A percentile compares a stretch with the other conserved stretches of the same genome.
Conservation (phyloP, 768 basidiomycete genomes). For the Agrocybe praecox region DNA sequence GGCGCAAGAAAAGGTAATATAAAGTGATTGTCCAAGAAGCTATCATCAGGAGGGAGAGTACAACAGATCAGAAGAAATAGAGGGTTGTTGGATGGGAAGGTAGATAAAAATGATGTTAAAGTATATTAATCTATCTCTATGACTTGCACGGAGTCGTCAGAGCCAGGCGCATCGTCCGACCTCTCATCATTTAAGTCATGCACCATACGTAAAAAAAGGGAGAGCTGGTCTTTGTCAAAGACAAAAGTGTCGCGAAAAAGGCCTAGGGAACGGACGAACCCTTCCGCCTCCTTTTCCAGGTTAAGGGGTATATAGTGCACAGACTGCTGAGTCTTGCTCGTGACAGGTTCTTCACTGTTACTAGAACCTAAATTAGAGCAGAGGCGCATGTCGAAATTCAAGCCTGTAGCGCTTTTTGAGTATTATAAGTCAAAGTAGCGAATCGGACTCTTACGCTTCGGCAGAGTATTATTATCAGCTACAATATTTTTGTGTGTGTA, state of each 20-base stretch:
- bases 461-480: conserved; percentile 21
- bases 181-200: conserved; percentile 49
- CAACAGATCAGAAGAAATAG: no score
- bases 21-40: no score
- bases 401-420: conserved; percentile 36
- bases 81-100: no score
- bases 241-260: conserved; percentile 69
- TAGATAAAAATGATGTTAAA: not conserved
- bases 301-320: conserved; percentile 66
- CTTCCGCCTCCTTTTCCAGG: conserved; percentile 60
- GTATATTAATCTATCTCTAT: conserved; percentile 15
- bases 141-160: conserved; percentile 24
- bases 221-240: conserved; percentile 67
- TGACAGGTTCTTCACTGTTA: conserved; percentile 31
- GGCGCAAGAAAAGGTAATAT: no score
- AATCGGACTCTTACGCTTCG: conserved; percentile 24
- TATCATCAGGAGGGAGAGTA: no score
- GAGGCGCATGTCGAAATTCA: conserved; percentile 61
- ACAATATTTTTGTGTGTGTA: conserved; percentile 54
- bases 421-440: not conserved
- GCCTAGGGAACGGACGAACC: conserved; percentile 57
- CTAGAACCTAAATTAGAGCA: conserved; percentile 40
- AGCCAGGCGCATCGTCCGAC: conserved; percentile 29
- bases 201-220: conserved; percentile 66
- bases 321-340: conserved; percentile 40